Conservation (phyloP, 495 filamentous ascomycete species). For the Pyrenopolyporus hunteri region DNA sequence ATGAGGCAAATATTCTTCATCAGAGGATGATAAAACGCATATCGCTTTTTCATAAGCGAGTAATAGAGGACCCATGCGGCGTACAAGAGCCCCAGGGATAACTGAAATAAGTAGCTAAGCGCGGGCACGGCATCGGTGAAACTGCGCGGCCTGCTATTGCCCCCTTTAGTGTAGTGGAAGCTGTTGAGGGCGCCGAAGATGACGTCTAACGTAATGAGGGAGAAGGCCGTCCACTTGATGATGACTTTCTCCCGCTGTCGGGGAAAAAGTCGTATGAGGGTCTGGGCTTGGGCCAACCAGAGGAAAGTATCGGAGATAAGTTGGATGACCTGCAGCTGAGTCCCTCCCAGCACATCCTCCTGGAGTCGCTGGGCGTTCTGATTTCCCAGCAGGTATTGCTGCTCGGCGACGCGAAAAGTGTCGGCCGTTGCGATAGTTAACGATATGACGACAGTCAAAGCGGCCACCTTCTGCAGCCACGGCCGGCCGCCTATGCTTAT, state of each 20-base stretch:
- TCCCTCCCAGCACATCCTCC: constrained; percentile 74
- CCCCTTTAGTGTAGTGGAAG: constrained; percentile 68
- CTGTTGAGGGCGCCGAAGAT: constrained; percentile 88
- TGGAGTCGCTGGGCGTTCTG: constrained; percentile 75
- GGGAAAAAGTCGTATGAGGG: constrained; percentile 91
- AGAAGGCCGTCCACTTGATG: constrained; percentile 98
- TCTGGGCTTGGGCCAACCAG: constrained; percentile 97
- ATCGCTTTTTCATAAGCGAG: constrained; percentile 86
- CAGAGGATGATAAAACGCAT: constrained; percentile 89
- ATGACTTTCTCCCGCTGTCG: constrained; percentile 96
- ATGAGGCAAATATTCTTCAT: constrained; percentile 93
- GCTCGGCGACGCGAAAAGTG: constrained; percentile 80
- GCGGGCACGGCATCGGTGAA: constrained; percentile 92
- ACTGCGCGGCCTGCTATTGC: constrained; percentile 65
- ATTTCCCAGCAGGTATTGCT: constrained; percentile 74
- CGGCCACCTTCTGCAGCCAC: constrained; percentile 95
- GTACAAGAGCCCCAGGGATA: constrained; percentile 87
- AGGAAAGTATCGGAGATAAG: constrained; percentile 93
- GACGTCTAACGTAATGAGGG: constrained; percentile 86
- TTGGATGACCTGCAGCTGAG: constrained; percentile 84
- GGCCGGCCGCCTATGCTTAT: constrained; percentile 90
- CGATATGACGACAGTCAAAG: constrained; percentile 86
- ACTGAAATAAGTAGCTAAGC: constrained; percentile 90
- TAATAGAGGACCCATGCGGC: constrained; percentile 97
- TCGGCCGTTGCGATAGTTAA: constrained; percentile 91